A percentile compares a stretch with the other conserved stretches of the same genome.
These are phyloP conservation scores for Colletotrichum australisinense DNA, from an alignment of 2,329 filamentous ascomycete species.

Conservation along the genomic window DNA sequence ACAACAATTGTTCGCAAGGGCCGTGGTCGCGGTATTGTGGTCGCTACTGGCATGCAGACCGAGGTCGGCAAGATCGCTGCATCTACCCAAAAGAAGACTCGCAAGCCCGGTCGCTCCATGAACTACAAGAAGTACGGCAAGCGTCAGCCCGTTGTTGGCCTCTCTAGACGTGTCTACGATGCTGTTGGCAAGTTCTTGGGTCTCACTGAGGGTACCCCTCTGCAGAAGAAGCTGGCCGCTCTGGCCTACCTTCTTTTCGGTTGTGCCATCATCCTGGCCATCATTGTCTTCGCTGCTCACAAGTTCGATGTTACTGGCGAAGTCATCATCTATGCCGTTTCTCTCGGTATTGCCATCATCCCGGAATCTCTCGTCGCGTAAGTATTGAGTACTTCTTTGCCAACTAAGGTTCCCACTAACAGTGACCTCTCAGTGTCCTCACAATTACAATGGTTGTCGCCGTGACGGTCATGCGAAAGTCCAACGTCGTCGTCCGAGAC, in stretches of 20 bases:
- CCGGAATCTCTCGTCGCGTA: conserved; percentile 73
- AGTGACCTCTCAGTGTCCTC: conserved; percentile 57
- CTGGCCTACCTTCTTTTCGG: conserved; percentile 82
- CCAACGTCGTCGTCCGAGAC: conserved; percentile 74
- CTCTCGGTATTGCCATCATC: conserved; percentile 71
- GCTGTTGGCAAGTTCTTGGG: conserved; percentile 69
- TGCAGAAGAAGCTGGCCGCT: conserved; percentile 82
- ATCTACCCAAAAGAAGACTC: conserved; percentile 62
- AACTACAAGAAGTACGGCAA: conserved; percentile 66
- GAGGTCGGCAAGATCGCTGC: conserved; percentile 78
- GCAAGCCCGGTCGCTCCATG: conserved; percentile 66
- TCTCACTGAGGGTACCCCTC: conserved; percentile 75
- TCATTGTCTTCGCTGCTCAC: conserved; percentile 69
- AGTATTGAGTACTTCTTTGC: conserved; percentile 38
- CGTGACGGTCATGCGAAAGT: conserved; percentile 72
- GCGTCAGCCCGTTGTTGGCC: conserved; percentile 59
- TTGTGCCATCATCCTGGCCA: conserved; percentile 70
- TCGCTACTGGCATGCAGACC: conserved; percentile 77
- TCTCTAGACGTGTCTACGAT: conserved; percentile 59
- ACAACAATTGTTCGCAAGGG: conserved; percentile 80
- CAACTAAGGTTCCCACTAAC: conserved; percentile 35
- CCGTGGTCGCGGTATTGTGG: conserved; percentile 77
- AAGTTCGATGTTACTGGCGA: conserved; percentile 62
- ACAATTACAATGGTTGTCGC: conserved; percentile 78
- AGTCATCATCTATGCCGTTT: conserved; percentile 69